Evolutionary conservation across 495 filamentous ascomycete species (phyloP).

Genomic region (Penicillium ucsense): DNA sequence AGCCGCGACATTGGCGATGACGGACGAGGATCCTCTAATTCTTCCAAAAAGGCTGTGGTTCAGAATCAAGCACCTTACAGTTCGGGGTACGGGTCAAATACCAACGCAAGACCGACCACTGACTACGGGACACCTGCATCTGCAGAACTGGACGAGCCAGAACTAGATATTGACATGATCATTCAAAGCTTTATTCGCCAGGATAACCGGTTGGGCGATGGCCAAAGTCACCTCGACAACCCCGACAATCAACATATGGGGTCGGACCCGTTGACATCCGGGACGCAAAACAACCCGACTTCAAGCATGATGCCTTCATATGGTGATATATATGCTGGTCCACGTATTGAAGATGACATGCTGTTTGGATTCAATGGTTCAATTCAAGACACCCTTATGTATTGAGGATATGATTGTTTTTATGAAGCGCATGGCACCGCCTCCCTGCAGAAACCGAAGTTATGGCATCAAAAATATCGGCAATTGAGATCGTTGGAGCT

Average conservation of each 20-base stretch:
- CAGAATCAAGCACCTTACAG: not conserved
- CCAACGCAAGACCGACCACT: not conserved
- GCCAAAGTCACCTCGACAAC: not conserved
- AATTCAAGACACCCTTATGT: conserved; percentile 11
- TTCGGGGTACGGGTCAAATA: not conserved
- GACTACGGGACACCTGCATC: conserved; percentile 4
- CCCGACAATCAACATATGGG: not conserved
- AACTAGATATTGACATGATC: conserved; percentile 25
- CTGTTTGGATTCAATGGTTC: conserved; percentile 19
- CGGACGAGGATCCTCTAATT: not conserved
- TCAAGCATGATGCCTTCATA: not conserved
- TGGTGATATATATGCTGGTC: conserved; percentile 1
- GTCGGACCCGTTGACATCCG: not conserved
- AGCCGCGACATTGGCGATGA: not conserved
- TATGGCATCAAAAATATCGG: too few relatives aligned
- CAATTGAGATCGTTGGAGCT: too few relatives aligned
- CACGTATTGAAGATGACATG: conserved; percentile 13
- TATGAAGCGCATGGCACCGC: too few relatives aligned
- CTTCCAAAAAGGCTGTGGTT: not conserved
- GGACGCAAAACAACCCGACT: not conserved
- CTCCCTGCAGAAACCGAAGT: too few relatives aligned
- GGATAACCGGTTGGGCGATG: conserved; percentile 1
- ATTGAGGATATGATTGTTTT: not conserved
- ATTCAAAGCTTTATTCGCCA: conserved; percentile 25
- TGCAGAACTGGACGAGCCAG: conserved; percentile 10